These are phyloP conservation scores for Pseudogymnoascus sp. DNA, from an alignment of 2,329 filamentous ascomycete species.

Conservation along the genomic window DNA sequence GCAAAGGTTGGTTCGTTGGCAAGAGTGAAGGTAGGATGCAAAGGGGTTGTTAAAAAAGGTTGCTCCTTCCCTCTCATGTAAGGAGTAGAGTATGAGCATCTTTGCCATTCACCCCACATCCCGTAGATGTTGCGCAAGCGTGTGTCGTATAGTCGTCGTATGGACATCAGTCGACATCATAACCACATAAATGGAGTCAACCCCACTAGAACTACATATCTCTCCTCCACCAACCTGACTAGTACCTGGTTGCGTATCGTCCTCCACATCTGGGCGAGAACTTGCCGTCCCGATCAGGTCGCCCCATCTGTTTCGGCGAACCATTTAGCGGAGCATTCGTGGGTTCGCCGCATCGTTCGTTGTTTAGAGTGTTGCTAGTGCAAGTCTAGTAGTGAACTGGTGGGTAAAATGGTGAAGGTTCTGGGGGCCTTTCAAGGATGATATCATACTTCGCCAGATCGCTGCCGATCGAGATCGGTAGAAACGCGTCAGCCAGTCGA, in stretches of 20 bases:
- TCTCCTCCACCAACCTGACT: conserved; percentile 4
- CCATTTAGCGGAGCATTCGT: not conserved
- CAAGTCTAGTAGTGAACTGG: not conserved
- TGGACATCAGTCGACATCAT: conserved; percentile 4
- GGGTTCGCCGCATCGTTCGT: conserved; percentile 1
- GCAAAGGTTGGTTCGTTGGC: not conserved
- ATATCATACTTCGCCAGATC: not conserved
- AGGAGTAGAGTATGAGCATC: not conserved
- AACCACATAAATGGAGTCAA: not conserved
- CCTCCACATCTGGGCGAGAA: not conserved
- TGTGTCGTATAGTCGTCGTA: not conserved
- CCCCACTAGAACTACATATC: not conserved
- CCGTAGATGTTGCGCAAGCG: conserved; percentile 1
- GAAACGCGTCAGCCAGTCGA: conserved; percentile 5
- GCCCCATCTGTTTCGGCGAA: not conserved
- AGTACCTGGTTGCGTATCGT: not conserved
- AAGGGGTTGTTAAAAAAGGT: not conserved
- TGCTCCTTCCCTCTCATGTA: not conserved
- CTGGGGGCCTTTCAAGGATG: not conserved
- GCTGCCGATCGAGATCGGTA: not conserved
- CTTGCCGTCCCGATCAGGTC: not conserved
- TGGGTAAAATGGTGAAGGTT: not conserved
- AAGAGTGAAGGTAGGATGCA: not conserved
- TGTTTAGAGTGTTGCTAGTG: conserved; percentile 6
- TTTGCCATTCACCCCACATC: conserved; percentile 6